Conservation (phyloP, 768 basidiomycete species). For the Lactarius indigo region DNA sequence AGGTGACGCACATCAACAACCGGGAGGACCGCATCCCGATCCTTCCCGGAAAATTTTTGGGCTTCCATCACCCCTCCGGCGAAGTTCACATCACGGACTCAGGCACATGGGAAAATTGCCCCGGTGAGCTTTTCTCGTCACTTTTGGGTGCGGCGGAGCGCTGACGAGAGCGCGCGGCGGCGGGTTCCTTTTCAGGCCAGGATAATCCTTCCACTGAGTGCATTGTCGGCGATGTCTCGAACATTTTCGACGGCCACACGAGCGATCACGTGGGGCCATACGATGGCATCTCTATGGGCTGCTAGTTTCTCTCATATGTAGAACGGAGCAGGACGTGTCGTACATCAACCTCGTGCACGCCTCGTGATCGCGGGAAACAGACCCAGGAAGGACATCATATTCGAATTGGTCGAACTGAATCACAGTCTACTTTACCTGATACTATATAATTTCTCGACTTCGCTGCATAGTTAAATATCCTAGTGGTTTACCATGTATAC, state of each 20-base stretch:
- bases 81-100: conserved; percentile 41
- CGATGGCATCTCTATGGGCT: background rate
- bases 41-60: conserved; percentile 36
- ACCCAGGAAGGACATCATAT: too few relatives aligned
- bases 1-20: conserved; percentile 27
- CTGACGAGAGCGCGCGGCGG: background rate
- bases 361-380: too few relatives aligned
- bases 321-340: too few relatives aligned
- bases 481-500: too few relatives aligned
- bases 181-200: conserved; percentile 39
- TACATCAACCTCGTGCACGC: too few relatives aligned
- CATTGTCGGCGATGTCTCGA: conserved; percentile 49
- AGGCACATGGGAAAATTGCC: conserved; percentile 41
- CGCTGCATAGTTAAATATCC: too few relatives aligned
- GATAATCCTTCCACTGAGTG: conserved; percentile 56
- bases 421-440: too few relatives aligned
- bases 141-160: background rate
- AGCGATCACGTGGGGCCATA: conserved; percentile 22
- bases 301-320: too few relatives aligned
- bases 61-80: conserved; percentile 41
- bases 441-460: too few relatives aligned
- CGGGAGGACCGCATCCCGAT: conserved; percentile 18
- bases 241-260: conserved; percentile 41
- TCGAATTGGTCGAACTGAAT: too few relatives aligned
- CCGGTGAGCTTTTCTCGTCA: background rate